A percentile compares a stretch with the other conserved stretches of the same genome.
phyloP scores from a whole-genome alignment of 129 eudicot species.

The Flaveria trinervia region DNA sequence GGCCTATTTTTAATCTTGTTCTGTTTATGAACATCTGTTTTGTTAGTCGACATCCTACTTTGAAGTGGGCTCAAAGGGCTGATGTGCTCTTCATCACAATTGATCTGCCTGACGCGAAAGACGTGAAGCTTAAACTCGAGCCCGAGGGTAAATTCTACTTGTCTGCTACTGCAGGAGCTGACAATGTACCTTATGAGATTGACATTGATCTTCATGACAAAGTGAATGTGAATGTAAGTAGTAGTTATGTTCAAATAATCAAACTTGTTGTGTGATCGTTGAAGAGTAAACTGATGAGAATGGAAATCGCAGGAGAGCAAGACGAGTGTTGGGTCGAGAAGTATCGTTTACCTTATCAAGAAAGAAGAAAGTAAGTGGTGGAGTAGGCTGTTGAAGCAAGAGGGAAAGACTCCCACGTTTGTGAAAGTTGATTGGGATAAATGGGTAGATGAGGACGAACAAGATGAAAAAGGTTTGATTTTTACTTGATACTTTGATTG shows the following conservation, averaged over 20 bases:
- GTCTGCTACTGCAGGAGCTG: constrained; percentile 52
- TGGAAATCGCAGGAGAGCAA: constrained; percentile 61
- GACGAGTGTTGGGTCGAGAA: constrained; percentile 53
- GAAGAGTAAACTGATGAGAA: neutral
- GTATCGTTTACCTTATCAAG: constrained; percentile 55
- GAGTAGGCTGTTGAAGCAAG: constrained; percentile 68
- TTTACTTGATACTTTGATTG: no score
- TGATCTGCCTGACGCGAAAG: constrained; percentile 69
- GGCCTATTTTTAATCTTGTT: no score
- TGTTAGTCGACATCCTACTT: constrained; percentile 69
- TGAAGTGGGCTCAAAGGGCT: constrained; percentile 80
- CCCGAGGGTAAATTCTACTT: constrained; percentile 73
- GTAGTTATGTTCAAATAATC: no score
- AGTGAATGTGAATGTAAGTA: constrained; percentile 62
- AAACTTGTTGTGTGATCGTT: neutral
- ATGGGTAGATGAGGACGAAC: constrained; percentile 91
- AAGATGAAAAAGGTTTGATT: constrained; percentile 47
- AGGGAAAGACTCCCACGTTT: constrained; percentile 64
- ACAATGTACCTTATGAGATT: constrained; percentile 54
- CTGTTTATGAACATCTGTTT: neutral
- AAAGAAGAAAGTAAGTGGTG: constrained; percentile 87
- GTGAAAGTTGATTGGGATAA: constrained; percentile 86
- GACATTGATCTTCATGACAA: constrained; percentile 62
- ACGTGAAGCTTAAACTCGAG: constrained; percentile 66
- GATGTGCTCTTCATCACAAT: constrained; percentile 66